A percentile compares a stretch with the other conserved stretches of the same genome.
phyloP scores from a whole-genome alignment of 176 grass and related monocot genomes.

The Puccinellia tenuiflora region DNA sequence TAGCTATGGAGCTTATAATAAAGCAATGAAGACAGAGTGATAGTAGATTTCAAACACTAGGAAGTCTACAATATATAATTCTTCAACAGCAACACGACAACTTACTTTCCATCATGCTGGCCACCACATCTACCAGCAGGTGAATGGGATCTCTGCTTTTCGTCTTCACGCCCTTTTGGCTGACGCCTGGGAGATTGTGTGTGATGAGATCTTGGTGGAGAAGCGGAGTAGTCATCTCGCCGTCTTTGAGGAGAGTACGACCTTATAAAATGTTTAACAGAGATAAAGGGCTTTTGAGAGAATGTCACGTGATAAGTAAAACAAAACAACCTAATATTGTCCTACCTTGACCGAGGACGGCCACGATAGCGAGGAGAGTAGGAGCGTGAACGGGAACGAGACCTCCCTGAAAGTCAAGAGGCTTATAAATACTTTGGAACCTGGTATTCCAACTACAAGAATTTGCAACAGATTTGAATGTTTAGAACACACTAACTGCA shows the following conservation, averaged over 20 bases:
- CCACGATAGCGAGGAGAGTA: constrained; percentile 66
- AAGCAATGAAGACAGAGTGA: neutral
- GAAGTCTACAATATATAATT: neutral
- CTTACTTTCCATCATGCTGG: constrained; percentile 53
- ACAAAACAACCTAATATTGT: neutral
- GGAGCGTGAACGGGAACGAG: constrained; percentile 62
- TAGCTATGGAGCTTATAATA: neutral
- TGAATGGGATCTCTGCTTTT: constrained; percentile 40
- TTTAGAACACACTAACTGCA: neutral
- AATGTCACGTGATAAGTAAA: neutral
- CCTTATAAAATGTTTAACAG: constrained; percentile 10
- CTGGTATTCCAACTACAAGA: neutral
- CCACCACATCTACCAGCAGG: constrained; percentile 33
- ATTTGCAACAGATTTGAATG: neutral
- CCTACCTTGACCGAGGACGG: constrained; percentile 65
- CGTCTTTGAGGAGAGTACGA: constrained; percentile 74
- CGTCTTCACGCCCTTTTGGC: constrained; percentile 41
- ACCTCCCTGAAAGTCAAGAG: constrained; percentile 46
- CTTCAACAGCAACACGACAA: neutral
- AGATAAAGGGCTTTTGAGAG: neutral
- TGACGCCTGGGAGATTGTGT: constrained; percentile 36
- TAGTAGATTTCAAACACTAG: neutral
- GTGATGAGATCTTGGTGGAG: constrained; percentile 34
- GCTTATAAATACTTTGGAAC: neutral
- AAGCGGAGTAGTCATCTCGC: constrained; percentile 49